Evolutionary conservation across 2,329 filamentous ascomycete genomes (phyloP).

Genomic region (Cryphonectria nitschkei): DNA sequence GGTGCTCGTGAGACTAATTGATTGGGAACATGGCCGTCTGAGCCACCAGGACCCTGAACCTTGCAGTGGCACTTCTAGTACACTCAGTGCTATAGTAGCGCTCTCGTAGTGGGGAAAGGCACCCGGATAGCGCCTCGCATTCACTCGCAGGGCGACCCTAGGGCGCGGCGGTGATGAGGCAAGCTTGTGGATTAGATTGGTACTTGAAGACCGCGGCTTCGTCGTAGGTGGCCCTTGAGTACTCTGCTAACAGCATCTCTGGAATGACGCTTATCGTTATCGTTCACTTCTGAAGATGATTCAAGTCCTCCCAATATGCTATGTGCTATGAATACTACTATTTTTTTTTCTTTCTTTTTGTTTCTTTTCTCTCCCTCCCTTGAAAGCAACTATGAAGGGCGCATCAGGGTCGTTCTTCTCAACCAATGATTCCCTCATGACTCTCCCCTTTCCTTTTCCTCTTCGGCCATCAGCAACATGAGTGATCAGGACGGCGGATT

Average conservation of each 20-base stretch:
- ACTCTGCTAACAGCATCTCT: background rate
- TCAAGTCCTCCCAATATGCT: background rate
- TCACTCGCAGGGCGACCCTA: background rate
- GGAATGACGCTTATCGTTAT: conserved; percentile 14
- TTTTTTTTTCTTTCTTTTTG: background rate
- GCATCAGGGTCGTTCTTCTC: background rate
- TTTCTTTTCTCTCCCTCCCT: background rate
- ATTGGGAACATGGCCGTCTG: conserved; percentile 5
- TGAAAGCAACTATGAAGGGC: background rate
- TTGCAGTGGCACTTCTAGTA: background rate
- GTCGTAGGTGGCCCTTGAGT: background rate
- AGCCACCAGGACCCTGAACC: conserved; percentile 11
- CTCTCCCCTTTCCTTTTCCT: background rate
- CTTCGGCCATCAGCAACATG: background rate
- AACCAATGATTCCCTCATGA: background rate
- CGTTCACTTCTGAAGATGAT: background rate
- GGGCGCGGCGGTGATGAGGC: background rate
- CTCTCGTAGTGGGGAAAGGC: background rate
- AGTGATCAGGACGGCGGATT: conserved; percentile 50
- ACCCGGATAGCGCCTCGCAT: background rate
- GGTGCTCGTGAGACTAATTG: background rate
- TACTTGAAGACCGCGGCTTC: background rate
- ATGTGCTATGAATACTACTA: background rate
- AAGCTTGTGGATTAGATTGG: background rate
- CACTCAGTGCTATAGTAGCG: too few species aligned